Percentiles rank a stretch among this genome's conserved stretches.
Evolutionary conservation across 805 yeast species (phyloP).

Genomic region (Candida silvatica): DNA sequence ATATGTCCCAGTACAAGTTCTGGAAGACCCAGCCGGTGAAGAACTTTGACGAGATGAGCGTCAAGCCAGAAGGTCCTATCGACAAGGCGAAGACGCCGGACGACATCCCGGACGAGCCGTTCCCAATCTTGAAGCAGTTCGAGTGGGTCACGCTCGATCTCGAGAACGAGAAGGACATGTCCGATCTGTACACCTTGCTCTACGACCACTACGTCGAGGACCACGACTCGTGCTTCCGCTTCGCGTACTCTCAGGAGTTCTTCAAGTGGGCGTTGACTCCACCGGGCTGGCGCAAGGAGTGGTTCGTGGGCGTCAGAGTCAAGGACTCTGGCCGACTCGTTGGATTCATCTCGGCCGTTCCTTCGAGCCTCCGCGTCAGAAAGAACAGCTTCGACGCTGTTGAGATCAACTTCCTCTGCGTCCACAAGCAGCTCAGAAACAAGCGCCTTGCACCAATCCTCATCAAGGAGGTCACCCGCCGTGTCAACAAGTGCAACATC

Average conservation of each 20-base stretch:
- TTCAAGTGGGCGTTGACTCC: constrained; percentile 90
- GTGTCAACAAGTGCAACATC: constrained; percentile 74
- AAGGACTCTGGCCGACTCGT: constrained; percentile 67
- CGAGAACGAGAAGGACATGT: constrained; percentile 42
- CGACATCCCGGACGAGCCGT: constrained; percentile 65
- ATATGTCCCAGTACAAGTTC: constrained; percentile 86
- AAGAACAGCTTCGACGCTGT: constrained; percentile 48
- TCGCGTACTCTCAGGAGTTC: constrained; percentile 77
- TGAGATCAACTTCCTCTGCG: constrained; percentile 89
- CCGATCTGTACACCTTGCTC: constrained; percentile 71
- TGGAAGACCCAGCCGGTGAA: constrained; percentile 98
- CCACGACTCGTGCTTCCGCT: constrained; percentile 83
- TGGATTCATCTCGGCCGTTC: constrained; percentile 90
- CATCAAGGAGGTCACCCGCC: constrained; percentile 88
- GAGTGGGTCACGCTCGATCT: constrained; percentile 84
- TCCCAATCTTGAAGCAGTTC: constrained; percentile 66
- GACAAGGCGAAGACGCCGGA: constrained; percentile 58
- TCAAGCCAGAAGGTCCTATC: constrained; percentile 73
- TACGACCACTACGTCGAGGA: constrained; percentile 95
- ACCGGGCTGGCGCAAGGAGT: constrained; percentile 84
- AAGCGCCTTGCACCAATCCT: constrained; percentile 91
- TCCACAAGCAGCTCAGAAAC: constrained; percentile 88
- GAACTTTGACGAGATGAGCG: constrained; percentile 57
- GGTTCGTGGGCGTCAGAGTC: constrained; percentile 93
- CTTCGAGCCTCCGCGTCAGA: constrained; percentile 55